Base-by-base conservation (phyloP, 2,329 filamentous ascomycete species). In the Pezicula neosporulosa region DNA sequence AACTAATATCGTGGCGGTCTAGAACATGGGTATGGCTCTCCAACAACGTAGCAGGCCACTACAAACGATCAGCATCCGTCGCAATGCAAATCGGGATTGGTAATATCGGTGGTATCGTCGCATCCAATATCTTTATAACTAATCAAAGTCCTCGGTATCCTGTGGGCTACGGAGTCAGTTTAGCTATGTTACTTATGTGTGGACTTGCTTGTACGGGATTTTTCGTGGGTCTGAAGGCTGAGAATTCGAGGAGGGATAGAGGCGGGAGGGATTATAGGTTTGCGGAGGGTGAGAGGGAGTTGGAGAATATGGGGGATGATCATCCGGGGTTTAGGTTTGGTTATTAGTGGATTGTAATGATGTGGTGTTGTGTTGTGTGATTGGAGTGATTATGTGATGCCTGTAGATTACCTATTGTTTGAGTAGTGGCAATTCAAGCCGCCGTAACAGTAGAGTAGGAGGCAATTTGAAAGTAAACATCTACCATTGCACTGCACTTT, bases 1-100 rank as follows among this genome's bases (percentile, higher is more conserved):
- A 21, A 21, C 24, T 24, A 24, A 24, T 24, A 24, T 4, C 24
- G 24, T 24, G 3, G 3, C 24, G 24, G 24, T 39, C 13, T 33
- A 54, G 52, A 58, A 54, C 21, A 48, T 56, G 38, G 37, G 38
- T 52, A 10, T 33, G 30, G 30, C 30, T 33, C 30, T 43, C 28
- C 9, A n/a, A 42, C 21, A 81, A 81, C 51, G 62, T 80, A 1
- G 71, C 73, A 0, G 77, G 77, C 1, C 74, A 77, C 53, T 79
- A 76, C 56, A 81, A 81, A 61, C 73, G 74, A 41, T 71, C 77
- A 4, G 72, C 76, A 28, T 71, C 73, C 1, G 72, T 76, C 12
- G 73, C 71, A 1, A 70, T 77, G 56, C 76, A 79, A 59, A 73
- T 80, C 35, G 71, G 67, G 0, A 65, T 80, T 21, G 77, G 77